These are phyloP conservation scores for Esteya vermicola DNA, from an alignment of 2,329 filamentous ascomycete species.

Conservation along the genomic window DNA sequence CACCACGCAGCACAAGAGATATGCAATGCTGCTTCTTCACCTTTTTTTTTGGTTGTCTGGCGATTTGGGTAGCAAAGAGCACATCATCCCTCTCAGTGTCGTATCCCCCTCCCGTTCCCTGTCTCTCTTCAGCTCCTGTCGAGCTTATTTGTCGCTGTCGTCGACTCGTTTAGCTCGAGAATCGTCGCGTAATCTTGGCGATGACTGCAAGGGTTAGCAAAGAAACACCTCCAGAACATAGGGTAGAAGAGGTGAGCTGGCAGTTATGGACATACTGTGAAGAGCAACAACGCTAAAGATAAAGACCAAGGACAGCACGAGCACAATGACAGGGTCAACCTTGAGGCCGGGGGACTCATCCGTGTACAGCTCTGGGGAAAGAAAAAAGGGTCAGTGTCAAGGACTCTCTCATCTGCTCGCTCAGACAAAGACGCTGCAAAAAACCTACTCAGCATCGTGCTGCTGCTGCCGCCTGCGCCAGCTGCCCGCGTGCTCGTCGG, in stretches of 20 bases:
- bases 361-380: conserved; percentile 66
- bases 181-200: conserved; percentile 14
- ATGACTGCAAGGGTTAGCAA: conserved; percentile 9
- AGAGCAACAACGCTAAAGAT: conserved; percentile 97
- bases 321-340: conserved; percentile 93
- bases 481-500: conserved; percentile 87
- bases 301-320: conserved; percentile 92
- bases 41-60: too few relatives aligned
- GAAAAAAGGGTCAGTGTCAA: neutral
- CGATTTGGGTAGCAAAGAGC: too few relatives aligned
- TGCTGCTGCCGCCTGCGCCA: conserved; percentile 88
- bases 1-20: too few relatives aligned
- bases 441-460: conserved; percentile 89
- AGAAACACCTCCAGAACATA: neutral
- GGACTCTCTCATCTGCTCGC: too few relatives aligned
- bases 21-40: too few relatives aligned
- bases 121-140: too few relatives aligned
- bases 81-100: too few relatives aligned
- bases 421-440: too few relatives aligned
- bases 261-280: conserved; percentile 56
- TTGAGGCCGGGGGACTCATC: conserved; percentile 95
- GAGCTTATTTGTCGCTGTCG: too few relatives aligned
- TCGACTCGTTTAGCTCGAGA: conserved; percentile 12
- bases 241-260: neutral
- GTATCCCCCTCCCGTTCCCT: too few relatives aligned